Percentiles rank a stretch among this genome's conserved stretches.
These are phyloP conservation scores for Cyberlindnera mrakii DNA, from an alignment of 805 yeast species.

Conservation along the genomic window DNA sequence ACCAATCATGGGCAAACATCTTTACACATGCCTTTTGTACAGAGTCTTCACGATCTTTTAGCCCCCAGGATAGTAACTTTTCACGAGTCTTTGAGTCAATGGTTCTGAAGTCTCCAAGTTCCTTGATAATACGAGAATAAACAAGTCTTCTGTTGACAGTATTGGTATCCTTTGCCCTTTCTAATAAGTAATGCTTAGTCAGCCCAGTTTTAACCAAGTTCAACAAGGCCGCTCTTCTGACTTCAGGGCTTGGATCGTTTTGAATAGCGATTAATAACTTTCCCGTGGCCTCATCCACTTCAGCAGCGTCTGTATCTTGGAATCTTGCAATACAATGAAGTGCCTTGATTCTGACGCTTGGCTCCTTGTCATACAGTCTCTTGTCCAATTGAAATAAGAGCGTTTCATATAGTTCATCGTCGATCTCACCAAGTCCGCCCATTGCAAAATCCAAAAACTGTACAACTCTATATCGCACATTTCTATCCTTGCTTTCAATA, in stretches of 20 bases:
- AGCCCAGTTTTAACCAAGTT: constrained; percentile 52
- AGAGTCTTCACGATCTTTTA: constrained; percentile 73
- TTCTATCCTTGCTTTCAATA: constrained; percentile 65
- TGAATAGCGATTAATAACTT: constrained; percentile 48
- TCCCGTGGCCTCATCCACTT: constrained; percentile 40
- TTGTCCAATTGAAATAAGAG: constrained; percentile 54
- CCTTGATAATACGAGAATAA: constrained; percentile 61
- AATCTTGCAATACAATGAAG: constrained; percentile 72
- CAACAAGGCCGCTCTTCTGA: constrained; percentile 75
- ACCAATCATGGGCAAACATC: constrained; percentile 71
- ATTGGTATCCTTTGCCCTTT: constrained; percentile 78
- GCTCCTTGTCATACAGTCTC: constrained; percentile 70
- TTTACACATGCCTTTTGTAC: constrained; percentile 69
- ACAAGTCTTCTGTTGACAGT: constrained; percentile 66
- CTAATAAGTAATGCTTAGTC: constrained; percentile 57
- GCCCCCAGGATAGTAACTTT: constrained; percentile 72
- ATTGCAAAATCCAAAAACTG: constrained; percentile 70
- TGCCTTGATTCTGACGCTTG: constrained; percentile 77
- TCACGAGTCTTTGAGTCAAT: constrained; percentile 55
- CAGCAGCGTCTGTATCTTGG: constrained; percentile 42
- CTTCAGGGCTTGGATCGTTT: constrained; percentile 83
- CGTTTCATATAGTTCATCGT: constrained; percentile 60
- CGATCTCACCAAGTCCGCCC: constrained; percentile 68
- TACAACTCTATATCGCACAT: constrained; percentile 74
- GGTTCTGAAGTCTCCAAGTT: constrained; percentile 55